A percentile compares a stretch with the other conserved stretches of the same genome.
These are phyloP conservation scores for Irpex rosettiformis DNA, from an alignment of 1,284 basidiomycete species.

Conservation along the genomic window DNA sequence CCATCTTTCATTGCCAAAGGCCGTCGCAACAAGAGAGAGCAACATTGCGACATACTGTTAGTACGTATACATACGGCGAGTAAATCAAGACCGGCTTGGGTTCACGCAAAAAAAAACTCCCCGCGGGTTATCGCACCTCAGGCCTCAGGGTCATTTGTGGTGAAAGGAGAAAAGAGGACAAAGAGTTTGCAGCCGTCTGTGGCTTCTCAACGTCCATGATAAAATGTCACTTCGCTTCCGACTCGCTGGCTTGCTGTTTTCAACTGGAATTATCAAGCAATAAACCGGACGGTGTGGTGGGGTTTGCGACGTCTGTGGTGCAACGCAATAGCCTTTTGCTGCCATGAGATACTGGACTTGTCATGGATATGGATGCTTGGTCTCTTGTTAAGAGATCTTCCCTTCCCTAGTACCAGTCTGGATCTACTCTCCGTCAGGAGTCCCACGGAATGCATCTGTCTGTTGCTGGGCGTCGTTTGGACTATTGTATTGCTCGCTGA, in stretches of 20 bases:
- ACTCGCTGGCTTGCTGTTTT: neutral
- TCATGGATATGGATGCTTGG: neutral
- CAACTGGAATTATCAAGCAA: neutral
- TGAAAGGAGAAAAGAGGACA: neutral
- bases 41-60: neutral
- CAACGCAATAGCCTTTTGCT: neutral
- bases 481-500: neutral
- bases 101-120: neutral
- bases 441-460: neutral
- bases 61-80: too few relatives aligned
- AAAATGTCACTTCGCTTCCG: neutral
- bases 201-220: neutral
- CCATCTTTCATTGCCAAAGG: too few relatives aligned
- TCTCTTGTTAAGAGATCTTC: neutral
- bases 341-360: too few relatives aligned
- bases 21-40: neutral
- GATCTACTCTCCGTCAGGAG: neutral
- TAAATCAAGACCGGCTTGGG: neutral
- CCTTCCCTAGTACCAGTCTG: neutral
- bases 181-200: neutral
- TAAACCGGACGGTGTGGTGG: slow-evolving; percentile 1
- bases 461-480: slow-evolving; percentile 1
- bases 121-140: neutral
- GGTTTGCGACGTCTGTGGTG: neutral
- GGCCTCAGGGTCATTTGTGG: neutral